Base-by-base conservation (phyloP, 352 stramenopile genomes). In the Phytophthora uliginosa region DNA sequence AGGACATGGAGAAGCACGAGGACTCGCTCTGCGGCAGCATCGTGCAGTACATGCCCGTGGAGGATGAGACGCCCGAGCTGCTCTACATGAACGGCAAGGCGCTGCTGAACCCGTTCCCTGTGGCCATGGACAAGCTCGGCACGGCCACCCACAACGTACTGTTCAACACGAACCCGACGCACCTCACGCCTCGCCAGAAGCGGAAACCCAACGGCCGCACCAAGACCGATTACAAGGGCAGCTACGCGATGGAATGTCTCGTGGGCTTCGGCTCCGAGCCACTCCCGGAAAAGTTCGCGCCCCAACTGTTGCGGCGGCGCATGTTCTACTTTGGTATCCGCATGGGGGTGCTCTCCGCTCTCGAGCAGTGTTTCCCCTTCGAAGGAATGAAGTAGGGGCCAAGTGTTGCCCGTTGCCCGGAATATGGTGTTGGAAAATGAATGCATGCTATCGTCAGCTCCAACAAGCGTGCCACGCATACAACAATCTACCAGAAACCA, bases 71-170 rank as follows among this genome's bases (percentile, higher is more conserved):
- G 2, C 36, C 76, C 5, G 81, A 88, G 55, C 22, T 89, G 8
- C 48, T 89, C 9, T 89, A 89, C 38, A 74, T 86, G 28, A 86
- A 88, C 36, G 81, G 82, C 54, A 89, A 89, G 59, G 73, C 76
- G 15, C 52, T 89, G 65, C 36, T 89, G 17, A 76, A 89, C 18
- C 72, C 79, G 24, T 81, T 80, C 55, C 79, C 79, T 2, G 59
- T 76, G 8, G 45, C 64, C 0, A 60, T 82, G 53, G 67, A 81
- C 18, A 63, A 61, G 6, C 18, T 71, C 17, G 67, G 47, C 12
- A 76, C 47, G 1, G 69, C 65, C 2, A 59, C 22, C 5, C 51
- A 66, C 33, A 88, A 88, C 52, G 62, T 76, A 18, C 33, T 87
- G 51, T 88, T 80, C 69, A 88, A 89, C 34, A 63, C 60, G 0